These are phyloP conservation scores for Neurospora terricola DNA, from an alignment of 495 filamentous ascomycete species.

Conservation along the genomic window DNA sequence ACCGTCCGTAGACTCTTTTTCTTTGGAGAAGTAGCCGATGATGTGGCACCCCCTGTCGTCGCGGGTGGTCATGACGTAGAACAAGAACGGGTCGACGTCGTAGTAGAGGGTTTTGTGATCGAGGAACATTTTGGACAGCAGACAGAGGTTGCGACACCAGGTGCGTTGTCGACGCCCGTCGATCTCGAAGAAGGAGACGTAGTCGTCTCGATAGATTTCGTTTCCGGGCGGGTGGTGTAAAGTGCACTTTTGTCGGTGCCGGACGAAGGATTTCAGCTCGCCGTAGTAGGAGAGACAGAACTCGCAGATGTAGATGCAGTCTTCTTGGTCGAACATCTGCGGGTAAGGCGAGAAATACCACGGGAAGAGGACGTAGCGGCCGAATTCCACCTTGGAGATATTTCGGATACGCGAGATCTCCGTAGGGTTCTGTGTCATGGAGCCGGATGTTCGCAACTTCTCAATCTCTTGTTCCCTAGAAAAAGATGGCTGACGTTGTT, in stretches of 20 bases:
- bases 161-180: conserved; percentile 90
- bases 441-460: conserved; percentile 82
- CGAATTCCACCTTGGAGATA: conserved; percentile 85
- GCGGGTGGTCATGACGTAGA: conserved; percentile 93
- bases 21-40: conserved; percentile 95
- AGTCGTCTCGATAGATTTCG: conserved; percentile 93
- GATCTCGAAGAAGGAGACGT: conserved; percentile 94
- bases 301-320: conserved; percentile 92
- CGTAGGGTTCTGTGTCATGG: conserved; percentile 97
- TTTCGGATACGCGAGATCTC: conserved; percentile 96
- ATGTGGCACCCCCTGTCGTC: conserved; percentile 83
- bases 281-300: conserved; percentile 92
- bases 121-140: conserved; percentile 90
- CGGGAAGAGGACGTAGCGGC: conserved; percentile 80
- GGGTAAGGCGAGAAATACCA: conserved; percentile 99
- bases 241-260: conserved; percentile 85
- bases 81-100: conserved; percentile 95
- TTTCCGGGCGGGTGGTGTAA: conserved; percentile 91
- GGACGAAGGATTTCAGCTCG: conserved; percentile 62
- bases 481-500: conserved; percentile 40
- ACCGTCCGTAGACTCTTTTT: conserved; percentile 90
- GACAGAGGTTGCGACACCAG: conserved; percentile 93
- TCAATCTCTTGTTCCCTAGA: conserved; percentile 91
- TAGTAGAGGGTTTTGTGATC: conserved; percentile 99
- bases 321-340: conserved; percentile 71